phyloP scores from a whole-genome alignment of 306 rosid genomes.

The cucumber (Cucumis sativus) region DNA sequence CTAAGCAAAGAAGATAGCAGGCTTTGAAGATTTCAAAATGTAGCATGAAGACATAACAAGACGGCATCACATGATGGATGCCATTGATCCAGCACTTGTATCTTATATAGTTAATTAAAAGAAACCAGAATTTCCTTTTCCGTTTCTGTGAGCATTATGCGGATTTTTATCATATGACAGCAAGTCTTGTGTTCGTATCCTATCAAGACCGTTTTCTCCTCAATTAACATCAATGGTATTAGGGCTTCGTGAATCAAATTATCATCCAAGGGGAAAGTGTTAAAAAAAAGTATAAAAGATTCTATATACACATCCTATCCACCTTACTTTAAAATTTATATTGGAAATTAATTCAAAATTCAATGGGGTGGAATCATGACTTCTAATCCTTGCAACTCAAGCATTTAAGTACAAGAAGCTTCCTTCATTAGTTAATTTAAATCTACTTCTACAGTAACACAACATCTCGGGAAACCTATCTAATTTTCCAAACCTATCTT shows the following conservation, averaged over 20 bases:
- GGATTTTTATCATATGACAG: not conserved
- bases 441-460: not conserved
- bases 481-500: not conserved
- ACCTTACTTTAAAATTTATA: not conserved
- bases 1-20: not conserved
- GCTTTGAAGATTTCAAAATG: not conserved
- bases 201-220: not conserved
- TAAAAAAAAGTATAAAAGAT: not conserved
- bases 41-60: not conserved
- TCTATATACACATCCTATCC: not conserved
- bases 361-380: not conserved
- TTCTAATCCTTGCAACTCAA: not conserved
- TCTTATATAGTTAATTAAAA: not conserved
- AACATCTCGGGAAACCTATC: not conserved
- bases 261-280: not conserved
- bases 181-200: not conserved
- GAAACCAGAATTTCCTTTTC: not conserved
- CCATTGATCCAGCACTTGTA: not conserved
- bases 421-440: not conserved
- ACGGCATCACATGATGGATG: not conserved
- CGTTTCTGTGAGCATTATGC: not conserved
- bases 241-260: not conserved
- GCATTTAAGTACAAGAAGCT: not conserved
- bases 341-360: not conserved
- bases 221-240: not conserved